These are phyloP conservation scores for Periconia sp. DNA, from an alignment of 2,329 filamentous ascomycete genomes.

Conservation along the genomic window DNA sequence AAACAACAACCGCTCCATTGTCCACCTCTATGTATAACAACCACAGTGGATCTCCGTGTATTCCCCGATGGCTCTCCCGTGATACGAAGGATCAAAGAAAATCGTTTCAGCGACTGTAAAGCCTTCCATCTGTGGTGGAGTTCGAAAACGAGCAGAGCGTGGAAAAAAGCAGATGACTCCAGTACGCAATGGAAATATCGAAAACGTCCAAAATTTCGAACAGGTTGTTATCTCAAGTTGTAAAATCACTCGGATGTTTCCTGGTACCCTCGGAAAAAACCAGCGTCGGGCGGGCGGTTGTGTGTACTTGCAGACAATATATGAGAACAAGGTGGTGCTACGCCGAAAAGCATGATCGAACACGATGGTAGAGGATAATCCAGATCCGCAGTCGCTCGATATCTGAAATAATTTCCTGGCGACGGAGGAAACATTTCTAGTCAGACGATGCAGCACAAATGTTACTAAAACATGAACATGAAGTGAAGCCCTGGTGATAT, in stretches of 20 bases:
- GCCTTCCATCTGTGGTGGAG: background rate
- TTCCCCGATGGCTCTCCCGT: background rate
- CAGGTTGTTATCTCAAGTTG: background rate
- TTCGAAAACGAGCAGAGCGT: background rate
- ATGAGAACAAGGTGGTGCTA: background rate
- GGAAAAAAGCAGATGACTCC: background rate
- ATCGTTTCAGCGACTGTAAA: background rate
- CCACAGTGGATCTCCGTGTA: background rate
- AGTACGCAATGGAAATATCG: background rate
- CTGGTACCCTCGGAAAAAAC: background rate
- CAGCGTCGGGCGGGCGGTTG: background rate
- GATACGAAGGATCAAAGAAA: background rate
- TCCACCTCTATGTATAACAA: background rate
- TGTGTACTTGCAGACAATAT: background rate
- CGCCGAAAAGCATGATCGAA: background rate
- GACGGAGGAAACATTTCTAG: constrained; percentile 1
- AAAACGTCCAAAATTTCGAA: background rate
- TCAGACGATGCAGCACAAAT: constrained; percentile 1
- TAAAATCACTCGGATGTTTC: background rate
- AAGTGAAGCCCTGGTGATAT: constrained; percentile 10
- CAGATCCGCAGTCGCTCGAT: background rate
- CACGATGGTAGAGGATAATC: background rate
- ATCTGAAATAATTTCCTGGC: constrained; percentile 1
- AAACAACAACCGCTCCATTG: background rate
- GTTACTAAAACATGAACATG: constrained; percentile 21